Evolutionary conservation across 176 grass and related monocot genomes (phyloP).

Genomic region (Zizania latifolia): DNA sequence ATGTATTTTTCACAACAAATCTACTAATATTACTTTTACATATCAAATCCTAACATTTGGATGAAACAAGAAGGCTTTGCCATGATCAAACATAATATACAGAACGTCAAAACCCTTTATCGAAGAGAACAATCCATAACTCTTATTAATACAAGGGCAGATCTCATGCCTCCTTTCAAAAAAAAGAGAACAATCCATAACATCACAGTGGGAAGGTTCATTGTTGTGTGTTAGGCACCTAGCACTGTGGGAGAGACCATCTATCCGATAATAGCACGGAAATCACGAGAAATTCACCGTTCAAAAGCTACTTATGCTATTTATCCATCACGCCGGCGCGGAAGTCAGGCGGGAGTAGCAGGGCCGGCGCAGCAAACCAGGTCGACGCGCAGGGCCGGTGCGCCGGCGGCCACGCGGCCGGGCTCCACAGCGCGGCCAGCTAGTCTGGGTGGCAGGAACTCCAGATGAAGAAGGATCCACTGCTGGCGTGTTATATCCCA

Average conservation of each 20-base stretch:
- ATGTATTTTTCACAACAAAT: too few relatives aligned
- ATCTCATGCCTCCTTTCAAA: too few relatives aligned
- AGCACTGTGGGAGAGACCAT: background rate
- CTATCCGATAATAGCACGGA: background rate
- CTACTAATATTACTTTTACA: too few relatives aligned
- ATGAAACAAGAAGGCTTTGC: background rate
- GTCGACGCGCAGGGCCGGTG: background rate
- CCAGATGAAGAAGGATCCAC: background rate
- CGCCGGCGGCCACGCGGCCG: background rate
- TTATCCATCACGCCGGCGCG: background rate
- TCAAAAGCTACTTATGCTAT: background rate
- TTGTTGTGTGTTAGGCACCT: background rate
- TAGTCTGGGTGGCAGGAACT: background rate
- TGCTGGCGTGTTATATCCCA: too few relatives aligned
- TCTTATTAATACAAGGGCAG: too few relatives aligned
- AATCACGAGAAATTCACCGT: background rate
- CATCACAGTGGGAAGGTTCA: too few relatives aligned
- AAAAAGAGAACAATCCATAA: too few relatives aligned
- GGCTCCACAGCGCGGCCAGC: background rate
- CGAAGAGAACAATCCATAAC: too few relatives aligned
- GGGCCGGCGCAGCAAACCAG: background rate
- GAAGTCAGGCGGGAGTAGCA: background rate
- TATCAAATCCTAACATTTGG: background rate
- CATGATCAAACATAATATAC: too few relatives aligned
- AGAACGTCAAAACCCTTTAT: too few relatives aligned